A percentile compares a stretch with the other conserved stretches of the same genome.
Evolutionary conservation across 2,329 filamentous ascomycete species (phyloP).

Genomic region (Apiospora malaysiana): DNA sequence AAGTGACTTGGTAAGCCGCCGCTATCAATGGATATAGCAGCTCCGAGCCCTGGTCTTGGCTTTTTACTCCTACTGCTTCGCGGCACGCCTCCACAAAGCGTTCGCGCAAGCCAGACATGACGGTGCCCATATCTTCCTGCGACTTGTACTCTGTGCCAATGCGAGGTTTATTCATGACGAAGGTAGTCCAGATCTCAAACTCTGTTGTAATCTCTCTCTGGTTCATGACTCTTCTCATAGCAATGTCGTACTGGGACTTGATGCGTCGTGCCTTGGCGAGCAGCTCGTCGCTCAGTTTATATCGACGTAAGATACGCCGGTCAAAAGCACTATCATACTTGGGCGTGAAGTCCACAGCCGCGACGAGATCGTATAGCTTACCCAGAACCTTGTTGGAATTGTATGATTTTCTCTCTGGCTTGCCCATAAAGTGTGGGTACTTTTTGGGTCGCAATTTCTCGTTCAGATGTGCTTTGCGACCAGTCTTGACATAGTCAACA

Average conservation of each 20-base stretch:
- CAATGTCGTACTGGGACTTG: slow-evolving; percentile 79
- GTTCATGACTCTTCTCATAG: slow-evolving; percentile 79
- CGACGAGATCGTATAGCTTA: slow-evolving; percentile 79
- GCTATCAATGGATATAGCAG: slow-evolving; percentile 75
- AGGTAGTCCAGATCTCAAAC: slow-evolving; percentile 90
- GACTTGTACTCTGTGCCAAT: slow-evolving; percentile 83
- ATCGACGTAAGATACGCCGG: slow-evolving; percentile 70
- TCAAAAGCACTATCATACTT: slow-evolving; percentile 79
- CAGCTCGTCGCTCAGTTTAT: slow-evolving; percentile 58
- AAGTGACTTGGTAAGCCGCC: slow-evolving; percentile 87
- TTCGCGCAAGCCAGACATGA: slow-evolving; percentile 70
- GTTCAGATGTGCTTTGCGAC: slow-evolving; percentile 74
- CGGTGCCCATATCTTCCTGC: slow-evolving; percentile 78
- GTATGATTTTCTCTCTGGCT: slow-evolving; percentile 59
- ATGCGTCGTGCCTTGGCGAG: slow-evolving; percentile 66
- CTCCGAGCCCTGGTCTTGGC: slow-evolving; percentile 46
- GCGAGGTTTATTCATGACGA: slow-evolving; percentile 76
- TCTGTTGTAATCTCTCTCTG: slow-evolving; percentile 85
- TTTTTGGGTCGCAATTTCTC: slow-evolving; percentile 61
- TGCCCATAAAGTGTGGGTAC: slow-evolving; percentile 91
- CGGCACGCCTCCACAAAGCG: slow-evolving; percentile 72
- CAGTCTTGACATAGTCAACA: slow-evolving; percentile 94
- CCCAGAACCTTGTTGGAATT: slow-evolving; percentile 76
- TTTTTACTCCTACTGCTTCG: slow-evolving; percentile 63
- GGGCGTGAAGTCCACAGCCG: slow-evolving; percentile 70